A percentile compares a stretch with the other conserved stretches of the same genome.
Conservation (phyloP, 345 rosid genomes). For the Odontarrhena argentea region DNA sequence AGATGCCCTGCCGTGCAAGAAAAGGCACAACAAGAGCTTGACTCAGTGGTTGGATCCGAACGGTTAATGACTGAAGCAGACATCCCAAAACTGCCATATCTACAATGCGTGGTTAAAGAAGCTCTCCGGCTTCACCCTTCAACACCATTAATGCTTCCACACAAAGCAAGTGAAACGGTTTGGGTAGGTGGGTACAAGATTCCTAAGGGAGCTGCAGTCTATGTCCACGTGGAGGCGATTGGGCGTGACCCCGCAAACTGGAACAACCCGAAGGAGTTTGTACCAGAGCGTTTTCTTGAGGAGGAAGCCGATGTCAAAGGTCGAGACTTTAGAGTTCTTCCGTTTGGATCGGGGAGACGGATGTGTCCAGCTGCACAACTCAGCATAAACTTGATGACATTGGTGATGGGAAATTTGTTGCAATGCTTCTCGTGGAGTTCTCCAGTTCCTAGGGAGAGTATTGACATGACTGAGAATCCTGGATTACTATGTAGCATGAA, state of each 20-base stretch:
- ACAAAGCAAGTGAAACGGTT: conserved; percentile 42
- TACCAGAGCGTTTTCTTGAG: conserved; percentile 46
- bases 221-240: conserved; percentile 48
- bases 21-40: conserved; percentile 44
- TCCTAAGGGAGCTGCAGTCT: conserved; percentile 43
- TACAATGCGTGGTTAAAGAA: conserved; percentile 48
- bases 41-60: conserved; percentile 43
- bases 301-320: conserved; percentile 51
- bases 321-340: conserved; percentile 51
- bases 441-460: conserved; percentile 25
- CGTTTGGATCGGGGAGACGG: conserved; percentile 53
- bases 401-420: conserved; percentile 50
- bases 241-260: conserved; percentile 43
- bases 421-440: conserved; percentile 51
- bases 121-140: conserved; percentile 52
- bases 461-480: conserved; percentile 42
- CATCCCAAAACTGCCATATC: conserved; percentile 41
- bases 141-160: conserved; percentile 56
- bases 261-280: conserved; percentile 46
- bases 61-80: conserved; percentile 48
- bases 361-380: conserved; percentile 57
- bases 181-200: conserved; percentile 49
- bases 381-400: conserved; percentile 45
- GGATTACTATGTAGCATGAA: conserved; percentile 47
- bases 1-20: conserved; percentile 33